Conservation (phyloP, 768 basidiomycete species). For the Phylloporus sp. region DNA sequence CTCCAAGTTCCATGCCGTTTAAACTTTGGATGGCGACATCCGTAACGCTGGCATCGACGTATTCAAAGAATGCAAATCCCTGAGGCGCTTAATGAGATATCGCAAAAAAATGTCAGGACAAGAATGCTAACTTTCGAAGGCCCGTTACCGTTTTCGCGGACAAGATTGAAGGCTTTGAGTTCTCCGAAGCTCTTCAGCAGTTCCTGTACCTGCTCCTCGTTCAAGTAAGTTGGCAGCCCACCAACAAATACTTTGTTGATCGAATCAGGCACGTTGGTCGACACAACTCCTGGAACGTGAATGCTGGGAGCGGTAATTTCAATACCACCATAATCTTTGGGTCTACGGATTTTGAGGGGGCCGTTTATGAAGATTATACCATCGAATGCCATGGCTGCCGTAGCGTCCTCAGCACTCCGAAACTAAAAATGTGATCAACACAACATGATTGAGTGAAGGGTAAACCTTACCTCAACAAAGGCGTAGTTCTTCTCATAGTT, state of each 20-base stretch:
- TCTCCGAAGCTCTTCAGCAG: conserved; percentile 96
- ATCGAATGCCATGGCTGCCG: conserved; percentile 95
- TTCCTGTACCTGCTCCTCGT: conserved; percentile 99
- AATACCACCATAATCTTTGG: conserved; percentile 91
- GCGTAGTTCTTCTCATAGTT: conserved; percentile 99
- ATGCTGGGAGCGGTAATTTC: conserved; percentile 61
- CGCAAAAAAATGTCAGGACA: background rate
- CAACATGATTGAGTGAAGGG: background rate
- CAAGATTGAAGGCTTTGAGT: conserved; percentile 95
- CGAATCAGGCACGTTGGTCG: conserved; percentile 94
- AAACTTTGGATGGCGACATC: conserved; percentile 95
- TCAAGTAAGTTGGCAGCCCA: conserved; percentile 90
- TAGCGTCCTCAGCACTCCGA: conserved; percentile 95
- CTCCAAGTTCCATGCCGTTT: conserved; percentile 97
- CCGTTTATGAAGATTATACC: conserved; percentile 94
- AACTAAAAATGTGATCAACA: conserved; percentile 55
- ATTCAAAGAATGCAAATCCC: conserved; percentile 99
- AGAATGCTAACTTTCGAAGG: conserved; percentile 67
- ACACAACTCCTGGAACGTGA: conserved; percentile 93
- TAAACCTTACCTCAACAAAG: conserved; percentile 80
- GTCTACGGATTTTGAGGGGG: conserved; percentile 95
- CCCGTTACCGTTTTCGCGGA: conserved; percentile 88
- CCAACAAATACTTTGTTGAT: conserved; percentile 98
- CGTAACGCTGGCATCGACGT: conserved; percentile 82
- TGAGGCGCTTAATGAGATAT: conserved; percentile 29